Evolutionary conservation across 2,329 filamentous ascomycete genomes (phyloP).

Genomic region (Trichoderma sp.): DNA sequence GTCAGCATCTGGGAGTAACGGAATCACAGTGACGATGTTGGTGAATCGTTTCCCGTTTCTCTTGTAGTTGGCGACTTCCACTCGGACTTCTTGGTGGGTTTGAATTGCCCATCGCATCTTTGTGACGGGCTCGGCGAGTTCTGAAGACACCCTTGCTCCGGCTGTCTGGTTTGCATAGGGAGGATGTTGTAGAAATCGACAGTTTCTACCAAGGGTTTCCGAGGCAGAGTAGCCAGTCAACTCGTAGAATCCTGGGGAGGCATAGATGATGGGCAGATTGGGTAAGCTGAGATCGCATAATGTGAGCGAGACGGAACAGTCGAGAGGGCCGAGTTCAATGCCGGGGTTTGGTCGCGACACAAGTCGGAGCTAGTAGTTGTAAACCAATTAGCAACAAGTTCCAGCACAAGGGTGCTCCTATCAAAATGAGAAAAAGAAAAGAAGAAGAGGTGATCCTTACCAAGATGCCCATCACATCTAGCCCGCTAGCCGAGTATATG

Average conservation of each 20-base stretch:
- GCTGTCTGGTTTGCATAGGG: constrained; percentile 47
- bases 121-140: constrained; percentile 52
- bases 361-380: constrained; percentile 55
- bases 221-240: constrained; percentile 75
- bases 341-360: constrained; percentile 70
- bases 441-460: constrained; percentile 40
- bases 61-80: constrained; percentile 73
- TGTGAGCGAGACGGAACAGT: constrained; percentile 80
- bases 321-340: constrained; percentile 78
- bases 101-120: constrained; percentile 52
- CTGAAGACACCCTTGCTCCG: background rate
- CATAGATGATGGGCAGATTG: constrained; percentile 81
- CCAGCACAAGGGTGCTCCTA: background rate
- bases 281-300: constrained; percentile 75
- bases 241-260: constrained; percentile 75
- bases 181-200: constrained; percentile 79
- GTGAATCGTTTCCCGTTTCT: constrained; percentile 78
- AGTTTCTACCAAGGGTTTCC: constrained; percentile 79
- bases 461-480: constrained; percentile 58
- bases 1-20: constrained; percentile 66
- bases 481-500: constrained; percentile 56
- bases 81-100: constrained; percentile 49
- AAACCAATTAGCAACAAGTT: background rate
- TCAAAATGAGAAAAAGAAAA: background rate
- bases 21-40: constrained; percentile 84